phyloP scores from a whole-genome alignment of 371 early-diverging fungal species.

The Saksenaea vasiformis region DNA sequence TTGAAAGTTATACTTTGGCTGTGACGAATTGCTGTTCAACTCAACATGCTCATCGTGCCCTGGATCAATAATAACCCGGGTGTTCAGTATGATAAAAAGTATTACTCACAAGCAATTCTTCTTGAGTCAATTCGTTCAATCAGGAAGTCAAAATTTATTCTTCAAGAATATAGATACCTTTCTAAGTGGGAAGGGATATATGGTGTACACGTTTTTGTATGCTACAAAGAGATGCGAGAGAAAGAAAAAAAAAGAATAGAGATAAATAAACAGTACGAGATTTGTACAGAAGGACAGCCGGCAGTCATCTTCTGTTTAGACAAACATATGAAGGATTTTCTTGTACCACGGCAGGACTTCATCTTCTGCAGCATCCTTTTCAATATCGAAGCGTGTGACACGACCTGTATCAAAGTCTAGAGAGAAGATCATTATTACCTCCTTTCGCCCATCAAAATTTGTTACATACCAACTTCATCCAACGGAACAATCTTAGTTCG shows the following conservation, averaged over 20 bases:
- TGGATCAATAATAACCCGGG: too few species aligned
- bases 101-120: too few species aligned
- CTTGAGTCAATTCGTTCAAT: too few species aligned
- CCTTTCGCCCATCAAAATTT: not conserved
- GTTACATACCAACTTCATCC: conserved; percentile 46
- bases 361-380: conserved; percentile 31
- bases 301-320: not conserved
- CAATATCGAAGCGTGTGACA: conserved; percentile 34
- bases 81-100: too few species aligned
- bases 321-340: conserved; percentile 8
- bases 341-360: conserved; percentile 16
- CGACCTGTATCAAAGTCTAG: conserved; percentile 35
- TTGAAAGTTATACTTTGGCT: too few species aligned
- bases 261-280: not conserved
- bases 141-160: not conserved
- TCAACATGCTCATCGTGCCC: too few species aligned
- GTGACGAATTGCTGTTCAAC: too few species aligned
- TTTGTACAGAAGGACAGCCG: not conserved
- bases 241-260: not conserved
- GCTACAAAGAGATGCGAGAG: not conserved
- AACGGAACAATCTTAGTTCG: conserved; percentile 55
- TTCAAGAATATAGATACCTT: conserved; percentile 5
- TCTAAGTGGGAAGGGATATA: conserved; percentile 1
- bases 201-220: conserved; percentile 2
- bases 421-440: not conserved